phyloP scores from a whole-genome alignment of 2,329 filamentous ascomycete genomes.

The Fusarium bactridioides region DNA sequence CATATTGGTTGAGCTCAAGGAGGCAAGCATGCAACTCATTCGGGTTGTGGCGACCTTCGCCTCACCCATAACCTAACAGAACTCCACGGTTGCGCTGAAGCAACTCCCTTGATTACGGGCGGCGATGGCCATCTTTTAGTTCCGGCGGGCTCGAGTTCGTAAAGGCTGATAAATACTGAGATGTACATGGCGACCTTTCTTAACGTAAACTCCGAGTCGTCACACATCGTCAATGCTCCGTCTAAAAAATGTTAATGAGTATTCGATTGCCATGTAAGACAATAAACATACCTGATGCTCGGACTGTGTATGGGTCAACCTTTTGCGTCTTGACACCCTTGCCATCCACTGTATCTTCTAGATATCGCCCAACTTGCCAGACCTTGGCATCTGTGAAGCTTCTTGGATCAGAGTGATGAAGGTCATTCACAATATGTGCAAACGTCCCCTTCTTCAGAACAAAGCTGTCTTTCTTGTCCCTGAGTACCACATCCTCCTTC shows the following conservation, averaged over 20 bases:
- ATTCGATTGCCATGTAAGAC: not conserved
- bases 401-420: slow-evolving; percentile 48
- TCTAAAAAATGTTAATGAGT: slow-evolving; percentile 39
- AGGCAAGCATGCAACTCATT: not conserved
- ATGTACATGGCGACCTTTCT: slow-evolving; percentile 48
- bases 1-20: not conserved
- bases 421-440: slow-evolving; percentile 45
- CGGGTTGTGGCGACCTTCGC: slow-evolving; percentile 27
- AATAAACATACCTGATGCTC: slow-evolving; percentile 44
- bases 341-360: slow-evolving; percentile 39
- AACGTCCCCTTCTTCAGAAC: slow-evolving; percentile 47
- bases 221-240: slow-evolving; percentile 44
- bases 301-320: slow-evolving; percentile 41
- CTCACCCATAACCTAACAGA: slow-evolving; percentile 47
- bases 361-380: slow-evolving; percentile 48
- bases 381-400: slow-evolving; percentile 45
- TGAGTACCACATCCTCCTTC: slow-evolving; percentile 45
- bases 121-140: slow-evolving; percentile 42
- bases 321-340: slow-evolving; percentile 34
- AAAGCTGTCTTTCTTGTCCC: slow-evolving; percentile 40
- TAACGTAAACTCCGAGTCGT: slow-evolving; percentile 44
- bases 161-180: slow-evolving; percentile 48
- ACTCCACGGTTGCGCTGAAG: slow-evolving; percentile 40
- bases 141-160: slow-evolving; percentile 46
- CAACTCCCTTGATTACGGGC: slow-evolving; percentile 35